Percentiles rank a stretch among this genome's conserved stretches.
Conservation (phyloP, 2,329 filamentous ascomycete species). For the Colletotrichum lindemuthianum region DNA sequence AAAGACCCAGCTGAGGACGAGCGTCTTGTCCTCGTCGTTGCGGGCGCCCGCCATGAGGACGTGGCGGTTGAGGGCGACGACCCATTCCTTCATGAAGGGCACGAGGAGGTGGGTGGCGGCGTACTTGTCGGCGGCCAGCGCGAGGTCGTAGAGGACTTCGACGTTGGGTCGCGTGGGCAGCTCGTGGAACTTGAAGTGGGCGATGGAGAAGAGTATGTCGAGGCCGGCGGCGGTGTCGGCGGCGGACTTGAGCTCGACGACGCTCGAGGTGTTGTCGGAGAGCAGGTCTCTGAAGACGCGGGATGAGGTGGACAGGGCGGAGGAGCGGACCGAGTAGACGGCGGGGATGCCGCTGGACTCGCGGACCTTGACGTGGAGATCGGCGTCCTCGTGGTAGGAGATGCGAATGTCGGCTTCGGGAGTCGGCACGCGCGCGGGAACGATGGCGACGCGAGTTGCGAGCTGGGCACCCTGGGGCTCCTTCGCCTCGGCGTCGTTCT, state of each 20-base stretch:
- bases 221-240: slow-evolving; percentile 28
- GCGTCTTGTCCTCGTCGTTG: slow-evolving; percentile 35
- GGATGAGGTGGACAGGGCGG: slow-evolving; percentile 18
- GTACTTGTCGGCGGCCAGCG: slow-evolving; percentile 31
- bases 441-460: slow-evolving; percentile 25
- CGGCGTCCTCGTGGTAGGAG: slow-evolving; percentile 30
- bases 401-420: slow-evolving; percentile 26
- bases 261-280: slow-evolving; percentile 15
- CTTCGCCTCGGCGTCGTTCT: slow-evolving; percentile 14
- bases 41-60: slow-evolving; percentile 34
- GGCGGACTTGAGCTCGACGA: slow-evolving; percentile 25
- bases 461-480: slow-evolving; percentile 30
- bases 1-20: slow-evolving; percentile 33
- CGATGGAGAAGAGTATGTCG: slow-evolving; percentile 30
- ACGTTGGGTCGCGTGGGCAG: slow-evolving; percentile 30
- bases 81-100: slow-evolving; percentile 35
- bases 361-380: slow-evolving; percentile 30
- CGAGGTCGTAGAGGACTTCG: slow-evolving; percentile 30
- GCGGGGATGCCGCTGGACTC: slow-evolving; percentile 11
- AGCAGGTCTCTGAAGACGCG: slow-evolving; percentile 30
- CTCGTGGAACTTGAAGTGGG: slow-evolving; percentile 34
- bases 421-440: slow-evolving; percentile 23
- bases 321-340: slow-evolving; percentile 30
- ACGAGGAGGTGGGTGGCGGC: slow-evolving; percentile 32
- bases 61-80: slow-evolving; percentile 32